These are phyloP conservation scores for Tilletia horrida DNA, from an alignment of 1,284 basidiomycete species.

Conservation along the genomic window DNA sequence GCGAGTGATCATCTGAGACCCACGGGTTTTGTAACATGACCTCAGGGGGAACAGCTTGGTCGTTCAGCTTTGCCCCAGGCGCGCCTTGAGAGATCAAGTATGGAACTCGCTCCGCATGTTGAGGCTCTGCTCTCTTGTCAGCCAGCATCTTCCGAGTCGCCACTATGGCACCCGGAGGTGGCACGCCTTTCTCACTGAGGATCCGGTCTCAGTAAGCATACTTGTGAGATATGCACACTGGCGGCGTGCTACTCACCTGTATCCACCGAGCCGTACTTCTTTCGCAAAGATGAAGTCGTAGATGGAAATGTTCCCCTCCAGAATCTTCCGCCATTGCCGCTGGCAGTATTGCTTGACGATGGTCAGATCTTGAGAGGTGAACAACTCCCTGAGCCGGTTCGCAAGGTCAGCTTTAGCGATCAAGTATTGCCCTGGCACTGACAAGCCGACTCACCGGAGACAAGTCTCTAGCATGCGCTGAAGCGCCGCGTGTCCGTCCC, in stretches of 20 bases:
- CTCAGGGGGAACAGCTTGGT: conserved; percentile 75
- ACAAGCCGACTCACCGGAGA: conserved; percentile 26
- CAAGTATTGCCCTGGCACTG: not conserved
- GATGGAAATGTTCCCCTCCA: conserved; percentile 73
- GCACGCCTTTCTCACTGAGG: conserved; percentile 70
- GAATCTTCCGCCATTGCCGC: conserved; percentile 77
- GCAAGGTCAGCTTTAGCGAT: not conserved
- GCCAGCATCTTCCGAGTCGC: conserved; percentile 71
- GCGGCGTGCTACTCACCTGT: conserved; percentile 51
- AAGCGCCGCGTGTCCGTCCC: conserved; percentile 62
- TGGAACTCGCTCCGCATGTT: conserved; percentile 88
- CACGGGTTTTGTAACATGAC: conserved; percentile 72
- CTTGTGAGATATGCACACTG: not conserved
- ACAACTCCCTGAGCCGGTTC: conserved; percentile 61
- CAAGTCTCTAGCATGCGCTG: conserved; percentile 52
- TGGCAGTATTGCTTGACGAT: conserved; percentile 83
- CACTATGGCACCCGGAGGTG: conserved; percentile 84
- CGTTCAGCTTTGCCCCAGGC: conserved; percentile 69
- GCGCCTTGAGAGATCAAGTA: conserved; percentile 78
- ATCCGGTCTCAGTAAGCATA: not conserved
- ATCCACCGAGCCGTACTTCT: conserved; percentile 81
- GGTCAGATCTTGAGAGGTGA: conserved; percentile 81
- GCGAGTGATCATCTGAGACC: conserved; percentile 29
- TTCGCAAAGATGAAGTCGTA: conserved; percentile 94
- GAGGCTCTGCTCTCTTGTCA: conserved; percentile 78